These are phyloP conservation scores for Globomyces pollinis-pini DNA, from an alignment of 192 early-diverging fungal genomes.

Conservation along the genomic window DNA sequence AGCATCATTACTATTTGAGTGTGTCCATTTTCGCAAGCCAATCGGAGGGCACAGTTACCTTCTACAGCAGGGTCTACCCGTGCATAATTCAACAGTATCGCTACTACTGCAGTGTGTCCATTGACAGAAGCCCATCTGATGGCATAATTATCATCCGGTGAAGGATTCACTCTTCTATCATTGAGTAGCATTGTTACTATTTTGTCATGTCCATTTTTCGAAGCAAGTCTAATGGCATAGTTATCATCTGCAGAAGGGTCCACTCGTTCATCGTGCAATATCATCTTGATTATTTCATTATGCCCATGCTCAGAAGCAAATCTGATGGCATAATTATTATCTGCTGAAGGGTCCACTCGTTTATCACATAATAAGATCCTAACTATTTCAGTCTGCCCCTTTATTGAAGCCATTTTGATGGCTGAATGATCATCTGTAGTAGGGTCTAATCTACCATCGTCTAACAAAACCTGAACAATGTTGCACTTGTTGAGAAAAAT, in stretches of 20 bases:
- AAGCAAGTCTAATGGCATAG: neutral
- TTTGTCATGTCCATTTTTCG: neutral
- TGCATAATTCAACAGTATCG: neutral
- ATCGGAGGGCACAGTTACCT: neutral
- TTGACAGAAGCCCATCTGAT: neutral
- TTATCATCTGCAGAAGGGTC: neutral
- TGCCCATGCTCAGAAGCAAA: neutral
- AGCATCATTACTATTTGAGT: neutral
- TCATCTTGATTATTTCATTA: neutral
- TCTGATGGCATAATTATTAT: neutral
- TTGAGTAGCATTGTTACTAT: neutral
- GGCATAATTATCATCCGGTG: neutral
- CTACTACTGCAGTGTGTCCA: neutral
- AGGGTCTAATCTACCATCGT: neutral
- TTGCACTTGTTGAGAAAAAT: no score
- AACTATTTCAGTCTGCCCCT: neutral
- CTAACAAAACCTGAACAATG: neutral
- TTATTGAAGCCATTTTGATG: neutral
- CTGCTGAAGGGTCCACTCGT: neutral
- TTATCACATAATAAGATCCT: neutral
- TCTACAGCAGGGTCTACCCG: slow-evolving; percentile 1
- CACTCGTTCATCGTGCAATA: neutral
- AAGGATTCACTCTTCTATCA: neutral
- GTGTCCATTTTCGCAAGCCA: slow-evolving; percentile 1
- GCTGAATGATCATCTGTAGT: neutral